phyloP scores from a whole-genome alignment of 2,329 filamentous ascomycete genomes.

The Phaeoacremonium minimum region DNA sequence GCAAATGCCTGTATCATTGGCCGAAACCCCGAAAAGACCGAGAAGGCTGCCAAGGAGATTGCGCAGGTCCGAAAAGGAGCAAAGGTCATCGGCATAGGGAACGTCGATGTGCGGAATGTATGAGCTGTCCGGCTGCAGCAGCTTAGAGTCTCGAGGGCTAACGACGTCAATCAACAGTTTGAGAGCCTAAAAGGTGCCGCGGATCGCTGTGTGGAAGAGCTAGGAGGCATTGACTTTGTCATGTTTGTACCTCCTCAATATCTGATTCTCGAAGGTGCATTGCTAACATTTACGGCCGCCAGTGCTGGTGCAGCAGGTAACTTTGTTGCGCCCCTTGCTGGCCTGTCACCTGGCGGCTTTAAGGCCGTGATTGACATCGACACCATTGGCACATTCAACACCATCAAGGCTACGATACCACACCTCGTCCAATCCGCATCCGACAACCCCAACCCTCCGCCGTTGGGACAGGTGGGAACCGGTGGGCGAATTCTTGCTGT shows the following conservation, averaged over 20 bases:
- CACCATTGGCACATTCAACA: constrained; percentile 89
- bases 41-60: constrained; percentile 75
- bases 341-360: constrained; percentile 84
- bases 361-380: constrained; percentile 96
- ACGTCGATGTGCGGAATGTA: constrained; percentile 71
- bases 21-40: constrained; percentile 84
- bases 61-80: constrained; percentile 72
- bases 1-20: constrained; percentile 94
- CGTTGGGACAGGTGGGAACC: constrained; percentile 52
- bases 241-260: constrained; percentile 55
- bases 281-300: constrained; percentile 7
- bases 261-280: constrained; percentile 1
- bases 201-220: constrained; percentile 72
- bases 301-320: constrained; percentile 94
- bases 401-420: constrained; percentile 84
- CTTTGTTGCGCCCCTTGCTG: constrained; percentile 81
- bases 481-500: constrained; percentile 87
- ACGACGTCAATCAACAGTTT: constrained; percentile 39
- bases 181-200: constrained; percentile 69
- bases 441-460: constrained; percentile 53
- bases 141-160: too few relatives aligned
- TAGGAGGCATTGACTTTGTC: constrained; percentile 87
- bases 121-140: too few relatives aligned
- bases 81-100: constrained; percentile 82
- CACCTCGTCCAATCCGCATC: constrained; percentile 72